A percentile compares a stretch with the other conserved stretches of the same genome.
Conservation (phyloP, 176 grass and related monocot species). For the barley (Hordeum vulgare) region DNA sequence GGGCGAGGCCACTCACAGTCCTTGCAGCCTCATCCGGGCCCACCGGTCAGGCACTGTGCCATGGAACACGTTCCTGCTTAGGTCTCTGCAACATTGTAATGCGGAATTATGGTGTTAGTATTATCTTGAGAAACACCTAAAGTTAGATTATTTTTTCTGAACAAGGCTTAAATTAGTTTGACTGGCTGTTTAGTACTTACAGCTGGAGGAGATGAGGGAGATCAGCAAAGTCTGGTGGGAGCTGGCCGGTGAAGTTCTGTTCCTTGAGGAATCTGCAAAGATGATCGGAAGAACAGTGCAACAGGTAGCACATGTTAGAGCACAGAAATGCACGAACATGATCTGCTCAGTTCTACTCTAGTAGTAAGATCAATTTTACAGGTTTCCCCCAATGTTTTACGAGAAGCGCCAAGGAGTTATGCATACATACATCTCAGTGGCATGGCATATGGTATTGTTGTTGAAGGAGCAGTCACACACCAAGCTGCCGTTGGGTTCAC, state of each 20-base stretch:
- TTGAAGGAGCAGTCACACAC: constrained; percentile 65
- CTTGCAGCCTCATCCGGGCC: constrained; percentile 58
- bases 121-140: not conserved
- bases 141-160: not conserved
- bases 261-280: constrained; percentile 39
- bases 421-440: constrained; percentile 50
- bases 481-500: constrained; percentile 23
- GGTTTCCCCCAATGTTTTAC: not conserved
- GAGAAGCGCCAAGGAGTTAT: not conserved
- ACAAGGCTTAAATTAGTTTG: not conserved
- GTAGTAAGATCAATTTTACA: not conserved
- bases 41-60: constrained; percentile 57
- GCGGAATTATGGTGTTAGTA: not conserved
- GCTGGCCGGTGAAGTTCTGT: constrained; percentile 56
- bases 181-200: constrained; percentile 39
- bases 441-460: constrained; percentile 54
- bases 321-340: not conserved
- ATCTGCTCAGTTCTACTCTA: not conserved
- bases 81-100: constrained; percentile 46
- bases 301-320: not conserved
- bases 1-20: constrained; percentile 60
- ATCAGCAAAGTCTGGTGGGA: constrained; percentile 60
- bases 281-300: not conserved
- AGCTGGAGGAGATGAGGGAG: constrained; percentile 64
- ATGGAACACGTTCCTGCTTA: constrained; percentile 64